Conservation (phyloP, 306 rosid species). For the Castanea crenata region DNA sequence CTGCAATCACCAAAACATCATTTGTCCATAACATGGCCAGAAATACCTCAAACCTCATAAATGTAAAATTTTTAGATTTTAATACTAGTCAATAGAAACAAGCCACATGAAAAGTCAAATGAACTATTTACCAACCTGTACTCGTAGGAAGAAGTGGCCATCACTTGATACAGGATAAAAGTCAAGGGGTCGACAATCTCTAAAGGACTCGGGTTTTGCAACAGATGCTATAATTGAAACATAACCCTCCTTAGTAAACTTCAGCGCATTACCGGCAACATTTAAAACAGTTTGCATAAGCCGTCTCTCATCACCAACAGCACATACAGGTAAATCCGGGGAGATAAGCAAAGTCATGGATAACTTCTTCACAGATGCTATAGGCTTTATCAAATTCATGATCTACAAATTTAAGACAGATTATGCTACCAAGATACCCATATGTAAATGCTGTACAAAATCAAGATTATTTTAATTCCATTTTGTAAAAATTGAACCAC, state of each 20-base stretch:
- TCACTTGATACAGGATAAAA: constrained; percentile 65
- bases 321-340: constrained; percentile 74
- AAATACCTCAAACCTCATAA: not conserved
- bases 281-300: constrained; percentile 76
- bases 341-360: constrained; percentile 63
- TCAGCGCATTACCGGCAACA: constrained; percentile 82
- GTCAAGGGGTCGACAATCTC: constrained; percentile 77
- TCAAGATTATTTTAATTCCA: constrained; percentile 5
- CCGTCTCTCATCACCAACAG: constrained; percentile 77
- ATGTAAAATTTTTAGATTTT: not conserved
- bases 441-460: not conserved
- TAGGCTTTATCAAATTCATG: constrained; percentile 66
- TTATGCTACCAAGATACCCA: not conserved
- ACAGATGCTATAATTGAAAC: constrained; percentile 73
- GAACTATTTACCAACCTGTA: constrained; percentile 54
- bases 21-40: not conserved
- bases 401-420: constrained; percentile 42
- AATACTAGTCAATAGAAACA: too few relatives aligned
- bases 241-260: constrained; percentile 82
- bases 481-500: constrained; percentile 19
- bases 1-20: constrained; percentile 5
- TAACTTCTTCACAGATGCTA: constrained; percentile 81
- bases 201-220: constrained; percentile 68
- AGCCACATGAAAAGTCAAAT: not conserved
- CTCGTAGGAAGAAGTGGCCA: constrained; percentile 63